Base-by-base conservation (phyloP, 768 basidiomycete genomes). In the Lenzites betulinus region DNA sequence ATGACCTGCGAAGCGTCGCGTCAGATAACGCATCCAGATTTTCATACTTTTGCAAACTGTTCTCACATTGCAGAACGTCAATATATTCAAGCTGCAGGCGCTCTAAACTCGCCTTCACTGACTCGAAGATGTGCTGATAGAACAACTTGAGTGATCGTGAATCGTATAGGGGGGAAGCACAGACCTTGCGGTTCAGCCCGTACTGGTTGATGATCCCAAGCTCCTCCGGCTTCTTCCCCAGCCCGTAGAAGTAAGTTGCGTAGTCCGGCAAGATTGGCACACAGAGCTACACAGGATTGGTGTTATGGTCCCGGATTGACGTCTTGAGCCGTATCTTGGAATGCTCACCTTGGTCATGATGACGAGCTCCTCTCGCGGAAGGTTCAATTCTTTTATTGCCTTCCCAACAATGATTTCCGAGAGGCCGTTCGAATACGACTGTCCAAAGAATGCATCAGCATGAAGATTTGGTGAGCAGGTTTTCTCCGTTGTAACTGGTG, bases 61-160 rank as follows among this genome's bases (percentile, higher is more conserved):
- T 9, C 44, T 22, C 8, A 68, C 69, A 68, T 42, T 70, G 69
- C 0, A 68, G 53, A 3, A 70, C 25, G 33, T 70, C 69, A 16
- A 93, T 78, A 64, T 91, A 90, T 55, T 92, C 90, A 26, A 89
- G 72, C 56, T 89, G 85, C 3, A 92, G 77, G 18, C 89, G 78
- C 66, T 87, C 73, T 51, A 92, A 70, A 54, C 84, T 85, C 20
- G 75, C 73, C 66, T 86, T 83, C 43, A 88, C 81, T 0, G 84
- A 78, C 28, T 86, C 87, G 64, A 92, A 92, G 51, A 92, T 90
- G 66, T 87, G 85, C 85, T 90, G 39, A 3, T 2, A 26, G 1
- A 5, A n/a, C 12, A 33, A 23, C 28, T 54, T 7, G n/a, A 16
- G 16, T 23, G 9, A 50, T 2, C 4, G 15, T 25, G 11, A 46